These are phyloP conservation scores for Monosporascus sp. DNA, from an alignment of 2,329 filamentous ascomycete genomes.

Conservation along the genomic window DNA sequence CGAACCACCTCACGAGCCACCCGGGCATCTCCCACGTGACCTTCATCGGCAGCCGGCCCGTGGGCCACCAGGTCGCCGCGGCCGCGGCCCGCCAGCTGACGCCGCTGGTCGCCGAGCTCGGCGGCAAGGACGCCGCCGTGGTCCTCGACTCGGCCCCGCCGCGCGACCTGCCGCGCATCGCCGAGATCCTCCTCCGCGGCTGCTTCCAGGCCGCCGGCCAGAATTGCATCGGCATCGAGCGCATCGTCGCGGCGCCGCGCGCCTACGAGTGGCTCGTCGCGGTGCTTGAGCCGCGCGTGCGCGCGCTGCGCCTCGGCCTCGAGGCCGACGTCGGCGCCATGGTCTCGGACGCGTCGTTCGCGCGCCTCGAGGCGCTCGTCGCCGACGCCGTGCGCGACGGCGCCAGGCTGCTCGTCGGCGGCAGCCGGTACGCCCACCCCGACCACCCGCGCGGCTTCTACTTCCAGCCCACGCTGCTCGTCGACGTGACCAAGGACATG, in stretches of 20 bases:
- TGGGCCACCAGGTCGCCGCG: conserved; percentile 83
- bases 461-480: conserved; percentile 85
- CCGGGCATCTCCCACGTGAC: conserved; percentile 82
- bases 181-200: conserved; percentile 81
- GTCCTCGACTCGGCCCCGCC: conserved; percentile 70
- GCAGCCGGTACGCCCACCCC: conserved; percentile 66
- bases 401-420: conserved; percentile 77
- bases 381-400: conserved; percentile 71
- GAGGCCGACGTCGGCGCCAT: conserved; percentile 81
- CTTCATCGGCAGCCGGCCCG: conserved; percentile 86
- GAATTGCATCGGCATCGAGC: conserved; percentile 96
- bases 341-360: conserved; percentile 75
- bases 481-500: conserved; percentile 85
- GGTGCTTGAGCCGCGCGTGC: conserved; percentile 69
- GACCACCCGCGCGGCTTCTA: conserved; percentile 77
- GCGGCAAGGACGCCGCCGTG: conserved; percentile 90
- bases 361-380: conserved; percentile 71
- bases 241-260: conserved; percentile 74
- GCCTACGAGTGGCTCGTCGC: conserved; percentile 70
- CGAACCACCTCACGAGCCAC: conserved; percentile 79
- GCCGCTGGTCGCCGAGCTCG: conserved; percentile 84
- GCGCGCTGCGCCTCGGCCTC: conserved; percentile 70
- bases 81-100: conserved; percentile 83
- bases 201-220: conserved; percentile 94
- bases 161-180: conserved; percentile 63